Percentiles rank a stretch among this genome's conserved stretches.
phyloP scores from a whole-genome alignment of 805 yeast genomes.

The Lachancea sp. region DNA sequence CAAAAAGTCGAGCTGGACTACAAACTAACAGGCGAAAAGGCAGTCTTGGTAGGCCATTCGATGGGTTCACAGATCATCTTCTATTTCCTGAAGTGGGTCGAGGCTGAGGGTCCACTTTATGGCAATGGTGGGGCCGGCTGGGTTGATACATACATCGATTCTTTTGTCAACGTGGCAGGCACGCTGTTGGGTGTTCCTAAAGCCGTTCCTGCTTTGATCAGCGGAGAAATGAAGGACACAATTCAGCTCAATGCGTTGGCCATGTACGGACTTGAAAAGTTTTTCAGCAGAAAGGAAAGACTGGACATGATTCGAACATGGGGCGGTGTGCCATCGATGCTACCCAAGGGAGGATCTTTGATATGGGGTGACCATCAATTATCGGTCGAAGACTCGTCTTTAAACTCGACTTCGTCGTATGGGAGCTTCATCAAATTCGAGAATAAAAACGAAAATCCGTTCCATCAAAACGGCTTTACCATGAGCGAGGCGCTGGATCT shows the following conservation, averaged over 20 bases:
- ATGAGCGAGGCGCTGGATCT: constrained; percentile 62
- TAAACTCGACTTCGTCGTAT: constrained; percentile 39
- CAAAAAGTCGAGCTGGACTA: constrained; percentile 59
- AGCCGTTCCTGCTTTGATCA: constrained; percentile 81
- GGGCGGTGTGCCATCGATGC: constrained; percentile 84
- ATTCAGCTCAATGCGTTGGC: constrained; percentile 90
- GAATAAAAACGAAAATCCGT: constrained; percentile 7
- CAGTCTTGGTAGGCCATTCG: constrained; percentile 82
- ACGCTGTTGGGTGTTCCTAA: constrained; percentile 92
- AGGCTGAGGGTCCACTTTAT: constrained; percentile 68
- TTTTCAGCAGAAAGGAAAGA: constrained; percentile 84
- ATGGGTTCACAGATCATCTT: constrained; percentile 92
- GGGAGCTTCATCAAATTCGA: constrained; percentile 71
- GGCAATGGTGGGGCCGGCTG: constrained; percentile 91
- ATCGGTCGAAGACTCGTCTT: constrained; percentile 56
- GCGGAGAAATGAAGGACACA: constrained; percentile 98
- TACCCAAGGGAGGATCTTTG: constrained; percentile 89
- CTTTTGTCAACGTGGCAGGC: constrained; percentile 84
- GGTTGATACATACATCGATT: constrained; percentile 80
- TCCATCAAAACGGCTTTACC: constrained; percentile 45
- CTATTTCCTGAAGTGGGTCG: constrained; percentile 94
- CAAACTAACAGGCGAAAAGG: constrained; percentile 51
- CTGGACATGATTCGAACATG: constrained; percentile 74
- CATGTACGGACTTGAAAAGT: constrained; percentile 88
- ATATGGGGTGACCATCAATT: constrained; percentile 80